Conservation (phyloP, 2,329 filamentous ascomycete genomes). For the Colletotrichum lini region DNA sequence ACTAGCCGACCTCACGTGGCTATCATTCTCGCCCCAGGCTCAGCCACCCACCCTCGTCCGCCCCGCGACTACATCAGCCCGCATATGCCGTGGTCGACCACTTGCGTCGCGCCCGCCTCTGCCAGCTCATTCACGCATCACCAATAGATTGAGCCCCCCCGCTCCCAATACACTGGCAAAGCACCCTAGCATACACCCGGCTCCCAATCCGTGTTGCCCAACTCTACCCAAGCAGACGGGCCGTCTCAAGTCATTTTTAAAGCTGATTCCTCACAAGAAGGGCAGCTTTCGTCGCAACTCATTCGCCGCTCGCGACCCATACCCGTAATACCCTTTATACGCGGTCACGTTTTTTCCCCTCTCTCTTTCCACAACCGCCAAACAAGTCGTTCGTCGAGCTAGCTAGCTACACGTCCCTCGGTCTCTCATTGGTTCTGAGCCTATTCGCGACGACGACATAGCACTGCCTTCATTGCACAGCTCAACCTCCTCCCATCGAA, state of each 20-base stretch:
- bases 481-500: conserved; percentile 13
- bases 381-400: conserved; percentile 20
- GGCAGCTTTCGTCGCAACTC: conserved; percentile 42
- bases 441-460: conserved; percentile 50
- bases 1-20: conserved; percentile 60
- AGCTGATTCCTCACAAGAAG: conserved; percentile 49
- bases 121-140: conserved; percentile 75
- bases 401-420: conserved; percentile 11
- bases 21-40: conserved; percentile 53
- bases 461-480: conserved; percentile 41
- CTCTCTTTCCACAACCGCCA: conserved; percentile 4
- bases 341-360: conserved; percentile 25
- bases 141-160: conserved; percentile 68
- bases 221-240: conserved; percentile 58
- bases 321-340: conserved; percentile 32
- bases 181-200: conserved; percentile 61
- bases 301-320: conserved; percentile 43
- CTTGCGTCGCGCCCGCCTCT: conserved; percentile 66
- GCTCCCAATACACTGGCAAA: conserved; percentile 61
- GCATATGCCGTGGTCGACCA: conserved; percentile 72
- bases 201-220: conserved; percentile 61
- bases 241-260: conserved; percentile 48
- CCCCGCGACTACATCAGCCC: conserved; percentile 66
- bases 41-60: conserved; percentile 53
- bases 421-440: conserved; percentile 33